Conservation (phyloP, 2,329 filamentous ascomycete genomes). For the Penicillium sp. region DNA sequence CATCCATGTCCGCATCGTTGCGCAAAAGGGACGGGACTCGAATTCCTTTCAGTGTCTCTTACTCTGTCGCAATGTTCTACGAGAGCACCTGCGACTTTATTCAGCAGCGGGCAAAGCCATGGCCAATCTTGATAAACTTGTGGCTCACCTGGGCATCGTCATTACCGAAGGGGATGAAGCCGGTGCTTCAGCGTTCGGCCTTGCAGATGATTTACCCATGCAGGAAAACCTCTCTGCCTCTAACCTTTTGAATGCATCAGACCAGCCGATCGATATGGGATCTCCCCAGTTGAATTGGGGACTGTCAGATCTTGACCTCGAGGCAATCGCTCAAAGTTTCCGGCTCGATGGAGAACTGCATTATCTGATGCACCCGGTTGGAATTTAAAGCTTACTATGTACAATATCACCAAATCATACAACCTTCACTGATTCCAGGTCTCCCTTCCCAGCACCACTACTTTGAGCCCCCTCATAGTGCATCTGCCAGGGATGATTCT, state of each 20-base stretch:
- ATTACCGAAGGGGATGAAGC: not conserved
- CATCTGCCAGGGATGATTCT: constrained; percentile 49
- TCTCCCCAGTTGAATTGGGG: constrained; percentile 20
- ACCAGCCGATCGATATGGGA: constrained; percentile 7
- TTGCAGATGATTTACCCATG: not conserved
- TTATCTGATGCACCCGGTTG: constrained; percentile 24
- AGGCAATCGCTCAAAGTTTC: constrained; percentile 31
- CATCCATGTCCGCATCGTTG: constrained; percentile 54
- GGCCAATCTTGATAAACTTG: constrained; percentile 23
- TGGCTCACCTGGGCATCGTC: constrained; percentile 21
- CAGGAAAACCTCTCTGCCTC: constrained; percentile 2
- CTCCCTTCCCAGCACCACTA: not conserved
- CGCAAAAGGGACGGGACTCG: constrained; percentile 24
- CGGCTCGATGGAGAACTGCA: constrained; percentile 25
- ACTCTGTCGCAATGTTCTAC: constrained; percentile 23
- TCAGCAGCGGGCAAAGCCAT: constrained; percentile 26
- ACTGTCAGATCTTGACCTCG: constrained; percentile 28
- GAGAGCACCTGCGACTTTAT: constrained; percentile 23
- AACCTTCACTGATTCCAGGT: not conserved
- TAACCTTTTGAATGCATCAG: not conserved
- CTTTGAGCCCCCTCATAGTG: constrained; percentile 13
- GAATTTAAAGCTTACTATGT: constrained; percentile 9
- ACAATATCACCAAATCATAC: not conserved
- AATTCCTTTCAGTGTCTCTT: constrained; percentile 30
- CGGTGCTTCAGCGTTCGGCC: not conserved